Evolutionary conservation across 2,329 filamentous ascomycete species (phyloP), one percentile per base, ranked within the genome.

Genomic region (Fusarium nisikadoi): DNA sequence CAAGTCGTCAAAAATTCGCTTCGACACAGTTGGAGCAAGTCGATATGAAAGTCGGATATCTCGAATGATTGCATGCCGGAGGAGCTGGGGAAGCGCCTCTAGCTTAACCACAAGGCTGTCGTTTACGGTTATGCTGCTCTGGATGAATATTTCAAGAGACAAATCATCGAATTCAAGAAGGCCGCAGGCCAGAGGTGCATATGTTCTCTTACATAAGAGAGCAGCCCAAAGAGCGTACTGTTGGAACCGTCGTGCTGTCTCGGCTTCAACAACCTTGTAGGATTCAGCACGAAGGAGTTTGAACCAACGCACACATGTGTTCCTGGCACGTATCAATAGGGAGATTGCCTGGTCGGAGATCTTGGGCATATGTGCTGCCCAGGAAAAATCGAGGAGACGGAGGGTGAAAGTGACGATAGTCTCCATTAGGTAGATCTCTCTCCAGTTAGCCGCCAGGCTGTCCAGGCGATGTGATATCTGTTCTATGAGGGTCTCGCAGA

Each of bases 341-440:
- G 33, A 42, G 16, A 50, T 16, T 17, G 71, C 52, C 23, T 65
- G 35, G 3, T 65, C 25, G 8, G 39, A 45, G 3, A 72, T 43
- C 2, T 31, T 9, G 2, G 38, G 27, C 36, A 55, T 49, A 20
- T 25, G 41, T 7, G 73, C 62, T 20, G 53, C 69, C 52, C 49
- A 72, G 2, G 73, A 42, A 14, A 60, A 27, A 59, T 73, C 47
- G 49, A 74, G 82, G 8, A 76, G 72, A 7, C 87, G 84, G 4
- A 89, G 74, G 1, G 83, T 74, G 4, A 92, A 72, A 0, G 84
- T 87, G 17, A 92, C 83, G 10, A 92, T 62, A 0, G 85, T 83
- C 12, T 89, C 86, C 89, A 92, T 91, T 16, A 85, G 82, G 54
- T 87, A 78, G 0, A 80, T 83, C 70, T 92, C 90, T 1, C 89